Conservation (phyloP, 192 early-diverging fungal genomes). For the Jimgerdemannia lactiflua region DNA sequence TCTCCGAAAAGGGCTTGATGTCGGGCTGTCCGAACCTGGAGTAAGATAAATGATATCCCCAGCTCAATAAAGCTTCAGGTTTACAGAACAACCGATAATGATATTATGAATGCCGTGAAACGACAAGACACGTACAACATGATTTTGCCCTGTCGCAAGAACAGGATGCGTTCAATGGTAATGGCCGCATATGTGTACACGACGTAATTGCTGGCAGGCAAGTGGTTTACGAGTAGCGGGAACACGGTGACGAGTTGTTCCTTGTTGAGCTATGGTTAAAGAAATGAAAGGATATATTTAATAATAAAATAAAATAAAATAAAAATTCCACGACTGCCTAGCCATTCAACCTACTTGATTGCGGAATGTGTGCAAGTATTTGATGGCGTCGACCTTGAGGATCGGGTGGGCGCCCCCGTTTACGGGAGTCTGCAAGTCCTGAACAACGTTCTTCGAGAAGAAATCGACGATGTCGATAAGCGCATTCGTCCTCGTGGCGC, state of each 20-base stretch:
- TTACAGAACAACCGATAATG: not conserved
- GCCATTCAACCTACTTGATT: conserved; percentile 57
- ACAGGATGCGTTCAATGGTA: conserved; percentile 86
- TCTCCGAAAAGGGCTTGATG: conserved; percentile 63
- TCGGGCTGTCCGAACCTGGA: conserved; percentile 43
- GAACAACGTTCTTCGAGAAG: conserved; percentile 78
- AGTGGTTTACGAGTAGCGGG: conserved; percentile 74
- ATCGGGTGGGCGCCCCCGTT: conserved; percentile 73
- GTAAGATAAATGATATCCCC: conserved; percentile 35
- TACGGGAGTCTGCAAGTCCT: conserved; percentile 74
- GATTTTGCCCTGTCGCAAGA: conserved; percentile 54
- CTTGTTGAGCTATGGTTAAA: conserved; percentile 60
- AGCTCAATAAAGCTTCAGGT: conserved; percentile 15
- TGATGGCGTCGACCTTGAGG: conserved; percentile 93
- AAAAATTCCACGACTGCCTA: too few relatives aligned
- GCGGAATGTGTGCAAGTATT: conserved; percentile 92
- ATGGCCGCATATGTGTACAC: conserved; percentile 93
- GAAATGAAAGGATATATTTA: not conserved
- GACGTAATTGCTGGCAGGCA: conserved; percentile 77
- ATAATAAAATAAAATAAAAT: too few relatives aligned
- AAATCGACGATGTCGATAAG: conserved; percentile 82
- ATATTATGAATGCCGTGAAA: not conserved
- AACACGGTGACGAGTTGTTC: conserved; percentile 72
- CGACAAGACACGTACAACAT: conserved; percentile 42
- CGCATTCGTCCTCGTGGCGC: conserved; percentile 83